Evolutionary conservation across 805 yeast genomes (phyloP).

Genomic region (Candida incommunis): DNA sequence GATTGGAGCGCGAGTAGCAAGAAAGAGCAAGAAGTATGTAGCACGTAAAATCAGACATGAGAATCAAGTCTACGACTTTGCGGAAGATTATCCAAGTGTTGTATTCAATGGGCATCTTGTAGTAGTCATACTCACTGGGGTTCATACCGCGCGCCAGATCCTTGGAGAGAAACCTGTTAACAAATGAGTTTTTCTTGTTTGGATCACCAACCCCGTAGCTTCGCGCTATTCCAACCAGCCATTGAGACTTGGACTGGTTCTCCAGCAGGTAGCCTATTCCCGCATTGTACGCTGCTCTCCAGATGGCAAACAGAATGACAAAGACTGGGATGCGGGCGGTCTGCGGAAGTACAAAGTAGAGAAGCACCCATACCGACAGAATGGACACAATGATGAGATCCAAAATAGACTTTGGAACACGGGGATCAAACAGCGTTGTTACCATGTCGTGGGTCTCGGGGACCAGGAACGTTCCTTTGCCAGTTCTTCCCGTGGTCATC

Average conservation of each 20-base stretch:
- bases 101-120: slow-evolving; percentile 49
- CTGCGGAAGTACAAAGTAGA: slow-evolving; percentile 17
- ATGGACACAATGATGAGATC: slow-evolving; percentile 45
- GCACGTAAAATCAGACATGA: slow-evolving; percentile 74
- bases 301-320: slow-evolving; percentile 45
- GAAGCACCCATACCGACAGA: slow-evolving; percentile 21
- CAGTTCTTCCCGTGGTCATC: not conserved
- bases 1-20: slow-evolving; percentile 26
- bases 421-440: slow-evolving; percentile 65
- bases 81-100: slow-evolving; percentile 75
- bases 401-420: slow-evolving; percentile 48
- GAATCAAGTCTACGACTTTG: slow-evolving; percentile 62
- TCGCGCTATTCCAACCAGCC: slow-evolving; percentile 39
- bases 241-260: slow-evolving; percentile 46
- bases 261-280: slow-evolving; percentile 66
- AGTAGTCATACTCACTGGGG: slow-evolving; percentile 16
- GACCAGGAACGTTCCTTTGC: slow-evolving; percentile 16
- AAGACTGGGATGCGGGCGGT: slow-evolving; percentile 25
- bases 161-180: not conserved
- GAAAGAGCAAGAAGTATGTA: slow-evolving; percentile 48
- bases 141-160: not conserved
- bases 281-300: slow-evolving; percentile 63
- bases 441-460: slow-evolving; percentile 77
- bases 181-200: slow-evolving; percentile 4
- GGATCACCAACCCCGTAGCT: slow-evolving; percentile 31